Evolutionary conservation across 305 asterid genomes (phyloP), one percentile per base, ranked within the genome.

Genomic region (Rubia peregrina): DNA sequence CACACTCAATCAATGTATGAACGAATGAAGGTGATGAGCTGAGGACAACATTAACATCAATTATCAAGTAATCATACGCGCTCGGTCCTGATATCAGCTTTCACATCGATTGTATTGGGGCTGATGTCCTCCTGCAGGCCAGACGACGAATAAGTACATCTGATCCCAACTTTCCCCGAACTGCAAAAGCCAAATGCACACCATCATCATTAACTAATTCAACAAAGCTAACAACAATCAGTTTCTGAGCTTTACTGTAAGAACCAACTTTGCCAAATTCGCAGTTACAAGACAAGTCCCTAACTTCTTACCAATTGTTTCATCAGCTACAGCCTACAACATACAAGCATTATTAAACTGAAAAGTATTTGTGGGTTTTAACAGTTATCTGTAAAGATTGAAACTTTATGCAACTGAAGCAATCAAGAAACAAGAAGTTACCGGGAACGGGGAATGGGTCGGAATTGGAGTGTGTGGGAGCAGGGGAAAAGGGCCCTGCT

Each of bases 81-180:
- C 78, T 94, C 97, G 30, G 90, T 75, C 90, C 85, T 89, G 68
- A 91, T 83, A 83, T 94, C 92, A 62, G 99, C 99, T 68, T 86
- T 86, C 21, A 94, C 90, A 68, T 94, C 98, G 73, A 91, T 91
- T 8, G 95, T 82, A 62, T 80, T 86, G 11, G 80, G 70, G 75
- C 76, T 78, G 26, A 77, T 69, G 68, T 80, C 77, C 73, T 78
- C 85, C 24, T 56, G 83, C 49, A 76, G n/a, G 70, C 80, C 80
- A 61, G 86, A 73, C 73, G 70, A 88, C 16, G 94, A 77, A 77
- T 89, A 91, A 70, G 89, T 91, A 84, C 96, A 86, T 69, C 75
- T 89, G 77, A 94, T 73, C 74, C 88, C 81, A 62, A 79, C 71
- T 77, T 73, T 82, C 76, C 74, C 48, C 30, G 81, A 78, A 67